Evolutionary conservation across 2,329 filamentous ascomycete species (phyloP).

Genomic region (Aspergillus caelatus): DNA sequence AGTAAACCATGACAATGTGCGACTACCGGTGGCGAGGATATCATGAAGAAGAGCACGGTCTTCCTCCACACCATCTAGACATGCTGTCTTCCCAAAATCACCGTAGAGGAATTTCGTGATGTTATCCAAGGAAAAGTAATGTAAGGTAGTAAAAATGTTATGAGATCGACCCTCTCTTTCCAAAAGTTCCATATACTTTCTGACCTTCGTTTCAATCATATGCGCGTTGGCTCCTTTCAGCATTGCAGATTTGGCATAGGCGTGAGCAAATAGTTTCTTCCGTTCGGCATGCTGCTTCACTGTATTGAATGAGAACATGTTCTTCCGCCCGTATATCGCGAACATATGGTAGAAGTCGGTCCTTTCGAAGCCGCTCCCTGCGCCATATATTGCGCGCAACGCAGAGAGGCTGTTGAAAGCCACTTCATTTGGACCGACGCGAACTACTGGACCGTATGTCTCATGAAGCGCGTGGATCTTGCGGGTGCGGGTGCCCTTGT

Average conservation of each 20-base stretch:
- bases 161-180: conserved; percentile 34
- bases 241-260: conserved; percentile 56
- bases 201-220: conserved; percentile 46
- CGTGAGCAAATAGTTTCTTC: conserved; percentile 57
- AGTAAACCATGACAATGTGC: conserved; percentile 53
- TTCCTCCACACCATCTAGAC: conserved; percentile 40
- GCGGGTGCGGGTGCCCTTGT: conserved; percentile 46
- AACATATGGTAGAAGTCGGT: conserved; percentile 60
- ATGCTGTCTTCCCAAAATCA: conserved; percentile 46
- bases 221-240: conserved; percentile 34
- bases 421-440: conserved; percentile 52
- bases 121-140: conserved; percentile 57
- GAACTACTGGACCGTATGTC: conserved; percentile 52
- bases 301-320: conserved; percentile 56
- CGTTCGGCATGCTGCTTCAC: conserved; percentile 50
- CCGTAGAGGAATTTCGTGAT: conserved; percentile 59
- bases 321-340: conserved; percentile 55
- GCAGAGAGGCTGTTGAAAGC: conserved; percentile 50
- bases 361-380: conserved; percentile 55
- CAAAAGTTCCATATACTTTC: conserved; percentile 46
- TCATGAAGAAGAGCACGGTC: conserved; percentile 51
- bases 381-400: conserved; percentile 57
- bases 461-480: conserved; percentile 48
- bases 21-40: conserved; percentile 51
- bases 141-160: conserved; percentile 54